These are phyloP conservation scores for Chromosphaera perkinsii DNA, from an alignment of 208 protist genomes.

Conservation along the genomic window DNA sequence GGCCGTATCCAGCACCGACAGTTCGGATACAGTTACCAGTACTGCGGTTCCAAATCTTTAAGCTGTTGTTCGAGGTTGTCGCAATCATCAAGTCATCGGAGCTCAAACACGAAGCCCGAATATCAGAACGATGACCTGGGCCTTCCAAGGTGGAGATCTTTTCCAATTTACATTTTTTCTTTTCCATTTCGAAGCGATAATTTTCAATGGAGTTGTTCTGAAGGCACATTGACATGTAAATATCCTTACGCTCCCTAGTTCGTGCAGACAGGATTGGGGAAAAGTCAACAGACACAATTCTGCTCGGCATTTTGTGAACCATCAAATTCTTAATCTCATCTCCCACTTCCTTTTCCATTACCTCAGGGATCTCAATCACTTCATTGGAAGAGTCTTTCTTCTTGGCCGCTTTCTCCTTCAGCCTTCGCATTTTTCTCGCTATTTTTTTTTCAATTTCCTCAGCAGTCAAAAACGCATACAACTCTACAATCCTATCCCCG, in stretches of 20 bases:
- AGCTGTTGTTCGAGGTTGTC: too few species aligned
- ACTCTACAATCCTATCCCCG: conserved; percentile 47
- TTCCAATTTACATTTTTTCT: too few species aligned
- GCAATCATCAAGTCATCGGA: conserved; percentile 48
- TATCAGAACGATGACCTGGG: conserved; percentile 43
- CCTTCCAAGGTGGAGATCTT: too few species aligned
- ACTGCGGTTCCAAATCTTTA: conserved; percentile 65
- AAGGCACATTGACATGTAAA: too few species aligned
- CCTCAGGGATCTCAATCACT: not conserved
- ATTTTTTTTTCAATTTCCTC: conserved; percentile 38
- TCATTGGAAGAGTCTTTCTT: not conserved
- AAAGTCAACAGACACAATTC: not conserved
- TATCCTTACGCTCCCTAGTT: too few species aligned
- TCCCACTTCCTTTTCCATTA: not conserved
- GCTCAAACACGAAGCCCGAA: conserved; percentile 54
- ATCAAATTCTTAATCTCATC: not conserved
- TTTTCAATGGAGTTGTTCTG: not conserved
- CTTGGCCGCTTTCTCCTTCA: conserved; percentile 33
- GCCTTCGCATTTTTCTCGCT: conserved; percentile 18
- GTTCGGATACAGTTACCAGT: conserved; percentile 47
- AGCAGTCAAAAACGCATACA: conserved; percentile 40
- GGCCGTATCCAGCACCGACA: conserved; percentile 56
- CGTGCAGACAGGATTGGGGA: not conserved
- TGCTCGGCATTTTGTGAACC: not conserved
- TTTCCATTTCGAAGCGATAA: too few species aligned